A percentile compares a stretch with the other conserved stretches of the same genome.
These are phyloP conservation scores for Kwoniella shandongensis DNA, from an alignment of 768 basidiomycete species.

Conservation along the genomic window DNA sequence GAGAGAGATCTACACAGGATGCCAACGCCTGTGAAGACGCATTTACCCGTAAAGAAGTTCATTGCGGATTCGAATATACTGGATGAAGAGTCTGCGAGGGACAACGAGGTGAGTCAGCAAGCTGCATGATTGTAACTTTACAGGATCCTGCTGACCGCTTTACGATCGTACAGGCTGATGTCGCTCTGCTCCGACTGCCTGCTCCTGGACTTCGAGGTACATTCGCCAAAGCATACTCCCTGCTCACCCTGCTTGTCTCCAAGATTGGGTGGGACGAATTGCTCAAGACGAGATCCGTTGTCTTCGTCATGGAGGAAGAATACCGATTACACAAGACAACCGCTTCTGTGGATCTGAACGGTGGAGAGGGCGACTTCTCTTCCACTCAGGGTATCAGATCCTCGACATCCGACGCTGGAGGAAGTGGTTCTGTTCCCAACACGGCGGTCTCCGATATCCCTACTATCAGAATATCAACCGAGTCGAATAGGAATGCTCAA, in stretches of 20 bases:
- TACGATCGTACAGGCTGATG: slow-evolving; percentile 88
- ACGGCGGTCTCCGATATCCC: slow-evolving; percentile 57
- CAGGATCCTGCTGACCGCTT: too few species aligned
- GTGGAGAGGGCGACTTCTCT: slow-evolving; percentile 39
- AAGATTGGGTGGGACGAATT: slow-evolving; percentile 99
- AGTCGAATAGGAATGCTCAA: slow-evolving; percentile 55
- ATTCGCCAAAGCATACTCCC: slow-evolving; percentile 88
- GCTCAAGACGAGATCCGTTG: slow-evolving; percentile 84
- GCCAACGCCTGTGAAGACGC: slow-evolving; percentile 74
- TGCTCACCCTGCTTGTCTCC: slow-evolving; percentile 85
- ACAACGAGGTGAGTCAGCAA: slow-evolving; percentile 65
- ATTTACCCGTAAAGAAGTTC: slow-evolving; percentile 79
- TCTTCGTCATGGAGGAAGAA: slow-evolving; percentile 99
- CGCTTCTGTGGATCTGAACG: slow-evolving; percentile 59
- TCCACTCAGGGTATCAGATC: slow-evolving; percentile 25
- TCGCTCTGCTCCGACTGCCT: slow-evolving; percentile 88
- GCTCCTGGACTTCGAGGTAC: slow-evolving; percentile 93
- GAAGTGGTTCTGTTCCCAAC: slow-evolving; percentile 11
- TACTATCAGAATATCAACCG: slow-evolving; percentile 75
- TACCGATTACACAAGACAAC: slow-evolving; percentile 95
- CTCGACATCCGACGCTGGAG: slow-evolving; percentile 15
- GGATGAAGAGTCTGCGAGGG: slow-evolving; percentile 76
- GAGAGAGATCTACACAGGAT: slow-evolving; percentile 88
- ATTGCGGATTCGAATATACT: slow-evolving; percentile 78
- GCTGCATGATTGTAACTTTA: too few species aligned